Evolutionary conservation across 495 filamentous ascomycete genomes (phyloP).

Genomic region (Hyaloscypha finlandica): DNA sequence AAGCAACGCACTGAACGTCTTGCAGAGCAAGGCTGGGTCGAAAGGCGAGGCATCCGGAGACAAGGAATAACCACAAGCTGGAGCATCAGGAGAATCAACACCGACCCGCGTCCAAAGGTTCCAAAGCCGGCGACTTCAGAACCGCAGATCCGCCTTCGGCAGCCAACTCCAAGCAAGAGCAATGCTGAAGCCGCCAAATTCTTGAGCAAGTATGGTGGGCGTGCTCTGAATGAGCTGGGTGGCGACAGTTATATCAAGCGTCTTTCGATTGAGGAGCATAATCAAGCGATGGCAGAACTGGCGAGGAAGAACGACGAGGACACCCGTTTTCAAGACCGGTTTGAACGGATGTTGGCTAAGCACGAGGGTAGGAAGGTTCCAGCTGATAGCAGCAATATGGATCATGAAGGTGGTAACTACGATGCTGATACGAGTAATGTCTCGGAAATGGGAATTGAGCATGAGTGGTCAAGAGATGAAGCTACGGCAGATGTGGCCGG

Average conservation of each 20-base stretch:
- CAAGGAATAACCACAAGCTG: no score
- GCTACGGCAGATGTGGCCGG: neutral
- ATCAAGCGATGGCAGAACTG: neutral
- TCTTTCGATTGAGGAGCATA: neutral
- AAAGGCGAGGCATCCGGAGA: neutral
- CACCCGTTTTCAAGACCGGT: neutral
- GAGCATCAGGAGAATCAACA: neutral
- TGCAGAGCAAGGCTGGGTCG: neutral
- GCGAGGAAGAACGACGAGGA: neutral
- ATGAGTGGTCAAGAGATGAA: neutral
- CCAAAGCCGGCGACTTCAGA: no score
- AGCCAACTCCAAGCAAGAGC: no score
- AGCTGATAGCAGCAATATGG: neutral
- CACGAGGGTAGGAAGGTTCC: neutral
- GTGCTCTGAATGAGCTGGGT: no score
- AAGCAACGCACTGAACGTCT: neutral
- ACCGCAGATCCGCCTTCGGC: no score
- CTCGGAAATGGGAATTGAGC: neutral
- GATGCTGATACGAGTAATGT: neutral
- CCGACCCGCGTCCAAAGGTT: no score
- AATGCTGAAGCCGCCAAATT: no score
- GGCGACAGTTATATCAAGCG: neutral
- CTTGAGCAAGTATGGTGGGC: no score
- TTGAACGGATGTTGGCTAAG: neutral
- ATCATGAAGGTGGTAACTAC: neutral